Base-by-base conservation (phyloP, 2,329 filamentous ascomycete genomes). In the Venturia effusa region DNA sequence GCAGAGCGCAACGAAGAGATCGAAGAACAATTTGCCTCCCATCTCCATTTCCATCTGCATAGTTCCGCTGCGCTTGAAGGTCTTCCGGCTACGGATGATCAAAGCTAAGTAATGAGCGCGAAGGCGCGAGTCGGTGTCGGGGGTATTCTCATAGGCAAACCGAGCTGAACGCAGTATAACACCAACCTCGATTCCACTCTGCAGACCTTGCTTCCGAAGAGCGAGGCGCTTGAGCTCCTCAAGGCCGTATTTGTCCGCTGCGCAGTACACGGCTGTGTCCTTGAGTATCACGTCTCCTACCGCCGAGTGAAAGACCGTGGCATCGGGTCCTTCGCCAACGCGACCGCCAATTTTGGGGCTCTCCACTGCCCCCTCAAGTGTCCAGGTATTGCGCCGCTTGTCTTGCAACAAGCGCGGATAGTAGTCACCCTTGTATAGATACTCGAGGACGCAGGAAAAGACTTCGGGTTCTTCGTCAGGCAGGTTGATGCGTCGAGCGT, bases 21-120 rank as follows among this genome's bases (percentile, higher is more conserved):
- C 92, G 80, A 97, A 97, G 84, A 94, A 97, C 80, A 97, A 83
- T 83, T 92, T 92, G 79, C 83, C 92, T 76, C 92, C 92, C 77
- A 86, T 86, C 82, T 96, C 90, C 92, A 97, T 97, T 82, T 97
- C 92, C 81, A 89, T 88, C 84, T 97, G 92, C 92, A 97, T 96
- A 78, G 92, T 97, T 79, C 92, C 92, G 81, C 92, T 96, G 79
- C 89, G 87, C 88, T 96, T 97, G 79, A 97, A 97, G 73, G 91
- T 96, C 82, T 92, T 92, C 77, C 93, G 90, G 83, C 90, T 93
- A 81, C 92, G 88, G 82, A 97, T 96, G 78, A 97, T 96, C 78
- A 97, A 85, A 75, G 92, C 91, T 76, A 97, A 87, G 83, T 96
- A 97, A 81, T 96, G 92, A 81, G 92, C 92, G 80, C 92, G 92